Percentiles rank a stretch among this genome's conserved stretches.
Conservation (phyloP, 2,329 filamentous ascomycete species). For the Trichoderma semiorbis region DNA sequence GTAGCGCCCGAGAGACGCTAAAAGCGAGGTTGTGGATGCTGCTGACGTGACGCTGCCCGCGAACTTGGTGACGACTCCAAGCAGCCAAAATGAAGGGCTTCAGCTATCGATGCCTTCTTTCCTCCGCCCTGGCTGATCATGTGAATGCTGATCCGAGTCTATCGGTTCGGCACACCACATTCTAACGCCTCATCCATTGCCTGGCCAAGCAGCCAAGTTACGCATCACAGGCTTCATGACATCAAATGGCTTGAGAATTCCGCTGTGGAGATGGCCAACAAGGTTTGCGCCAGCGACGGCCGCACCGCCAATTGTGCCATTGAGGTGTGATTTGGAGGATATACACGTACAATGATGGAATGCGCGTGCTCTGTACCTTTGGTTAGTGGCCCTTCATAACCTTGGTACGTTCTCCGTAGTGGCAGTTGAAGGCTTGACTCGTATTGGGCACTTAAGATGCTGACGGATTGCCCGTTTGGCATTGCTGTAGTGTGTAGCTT, state of each 20-base stretch:
- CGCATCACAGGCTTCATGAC: constrained; percentile 13
- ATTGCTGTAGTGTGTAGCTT: neutral
- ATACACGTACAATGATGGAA: neutral
- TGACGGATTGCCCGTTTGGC: neutral
- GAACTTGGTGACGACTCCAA: neutral
- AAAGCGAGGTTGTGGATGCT: constrained; percentile 7
- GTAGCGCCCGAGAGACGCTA: neutral
- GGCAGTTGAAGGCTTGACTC: neutral
- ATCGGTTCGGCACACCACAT: neutral
- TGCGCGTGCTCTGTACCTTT: neutral
- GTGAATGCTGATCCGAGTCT: neutral
- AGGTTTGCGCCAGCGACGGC: constrained; percentile 10
- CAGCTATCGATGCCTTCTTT: neutral
- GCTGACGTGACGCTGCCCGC: constrained; percentile 9
- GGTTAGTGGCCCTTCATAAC: neutral
- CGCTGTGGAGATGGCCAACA: neutral
- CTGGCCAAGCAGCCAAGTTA: neutral
- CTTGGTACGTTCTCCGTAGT: no score
- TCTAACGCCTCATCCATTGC: neutral
- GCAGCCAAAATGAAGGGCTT: neutral
- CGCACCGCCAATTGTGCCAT: neutral
- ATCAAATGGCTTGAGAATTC: neutral
- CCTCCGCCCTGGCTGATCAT: neutral
- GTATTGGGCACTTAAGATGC: neutral
- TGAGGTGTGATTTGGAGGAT: neutral